Evolutionary conservation across 768 basidiomycete genomes (phyloP), one percentile per base, ranked within the genome.

Genomic region (Phanerochaete sordida): DNA sequence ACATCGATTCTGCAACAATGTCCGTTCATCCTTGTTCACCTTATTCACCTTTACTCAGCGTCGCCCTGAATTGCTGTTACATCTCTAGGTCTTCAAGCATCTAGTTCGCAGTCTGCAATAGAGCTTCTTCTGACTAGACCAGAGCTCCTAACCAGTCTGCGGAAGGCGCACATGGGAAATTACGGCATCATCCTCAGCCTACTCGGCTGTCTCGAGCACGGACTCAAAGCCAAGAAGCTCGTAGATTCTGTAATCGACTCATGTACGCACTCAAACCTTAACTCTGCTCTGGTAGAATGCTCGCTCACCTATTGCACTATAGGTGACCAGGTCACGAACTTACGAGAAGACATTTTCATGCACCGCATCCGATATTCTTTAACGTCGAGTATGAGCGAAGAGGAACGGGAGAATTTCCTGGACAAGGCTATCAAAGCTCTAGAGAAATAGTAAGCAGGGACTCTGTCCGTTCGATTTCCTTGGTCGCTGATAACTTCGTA

Each of bases 291-390:
- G n/a, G 59, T 35, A 27, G 47, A 45, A 43, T 61, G 11, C 37
- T 56, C 13, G 33, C 33, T 35, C 13, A 35, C 33, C 6, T n/a
- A 23, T 13, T n/a, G 16, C 60, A 56, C 28, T 26, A 15, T 67
- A 95, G 94, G 89, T 64, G 94, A 96, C 70, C 93, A 95, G 58
- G 93, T 98, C 21, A 85, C 86, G 31, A 96, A 98, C 69, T 72
- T 99, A 12, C 84, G 96, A 49, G 95, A 98, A 74, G 90, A 91
- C 61, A 88, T 98, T 37, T 77, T 98, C 30, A 80, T 82, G 8
- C 81, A 91, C 69, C 85, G 97, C 19, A 77, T 98, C 47, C 88
- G 85, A 62, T 97, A 97, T 72, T 90, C 95, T 0, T 79, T 93
- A 57, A 87, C 90, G 3, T 85, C 85, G 23, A 84, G 90, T 81